Conservation (phyloP, 148 eudicot species). For the Rhododendron molle region DNA sequence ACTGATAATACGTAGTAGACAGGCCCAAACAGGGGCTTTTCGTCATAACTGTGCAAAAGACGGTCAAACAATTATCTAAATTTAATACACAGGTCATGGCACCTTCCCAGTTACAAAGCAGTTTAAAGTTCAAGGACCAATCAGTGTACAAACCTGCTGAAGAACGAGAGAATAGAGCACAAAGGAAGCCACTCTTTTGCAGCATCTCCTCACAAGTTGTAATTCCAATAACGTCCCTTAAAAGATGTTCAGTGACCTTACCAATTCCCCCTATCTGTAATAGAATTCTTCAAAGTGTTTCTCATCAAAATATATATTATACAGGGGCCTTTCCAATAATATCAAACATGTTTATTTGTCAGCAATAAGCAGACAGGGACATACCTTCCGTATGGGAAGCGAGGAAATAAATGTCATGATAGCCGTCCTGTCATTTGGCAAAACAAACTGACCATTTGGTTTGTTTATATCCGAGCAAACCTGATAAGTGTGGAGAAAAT, state of each 20-base stretch:
- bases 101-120: not conserved
- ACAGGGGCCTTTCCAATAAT: not conserved
- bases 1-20: not conserved
- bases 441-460: conserved; percentile 93
- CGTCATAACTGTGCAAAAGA: not conserved
- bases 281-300: conserved; percentile 7
- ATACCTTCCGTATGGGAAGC: conserved; percentile 93
- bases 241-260: conserved; percentile 81
- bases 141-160: conserved; percentile 65
- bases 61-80: not conserved
- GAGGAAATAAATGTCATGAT: conserved; percentile 91
- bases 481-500: conserved; percentile 28
- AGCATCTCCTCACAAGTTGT: conserved; percentile 80
- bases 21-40: not conserved
- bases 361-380: conserved; percentile 9
- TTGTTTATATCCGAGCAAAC: conserved; percentile 96
- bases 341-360: not conserved
- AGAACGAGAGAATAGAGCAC: conserved; percentile 78
- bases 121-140: not conserved
- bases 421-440: conserved; percentile 81
- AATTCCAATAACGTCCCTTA: conserved; percentile 75
- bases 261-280: conserved; percentile 96
- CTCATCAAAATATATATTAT: not conserved
- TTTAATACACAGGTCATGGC: not conserved
- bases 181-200: conserved; percentile 70